Evolutionary conservation across 2,329 filamentous ascomycete genomes (phyloP), one percentile per base, ranked within the genome.

Genomic region (Sarocladium brachiariae): DNA sequence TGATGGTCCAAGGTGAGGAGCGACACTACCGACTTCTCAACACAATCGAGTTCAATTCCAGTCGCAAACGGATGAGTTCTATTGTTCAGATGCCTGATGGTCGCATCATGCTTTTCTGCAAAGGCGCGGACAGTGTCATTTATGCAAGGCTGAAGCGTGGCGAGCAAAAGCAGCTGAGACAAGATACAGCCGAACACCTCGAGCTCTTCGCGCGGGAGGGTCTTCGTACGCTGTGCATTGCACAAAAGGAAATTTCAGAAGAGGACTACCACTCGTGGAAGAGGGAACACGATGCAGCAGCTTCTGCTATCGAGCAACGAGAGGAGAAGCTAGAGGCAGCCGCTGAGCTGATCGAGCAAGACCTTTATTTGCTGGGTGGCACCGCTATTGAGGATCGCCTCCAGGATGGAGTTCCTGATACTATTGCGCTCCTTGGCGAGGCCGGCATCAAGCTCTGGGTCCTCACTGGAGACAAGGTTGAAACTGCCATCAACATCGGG

Each of bases 381-480:
- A 99, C 93, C 16, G 93, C 93, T 37, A 99, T 99, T 58, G 93
- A 99, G 69, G 93, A 99, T 74, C 84, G 91, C 59, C 77, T 99
- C 24, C 93, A 99, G 69, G 93, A 99, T 59, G 93, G 92, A 53
- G 93, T 99, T 3, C 93, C 93, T 6, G 93, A 97, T 63, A 92
- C 93, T 0, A 99, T 99, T 60, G 87, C 86, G 48, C 73, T 99
- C 39, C 82, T 99, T 49, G 92, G 86, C 25, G 83, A 90, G 61
- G 93, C 93, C 50, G 95, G 95, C 65, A 96, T 99, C 69, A 99
- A 99, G 70, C 80, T 99, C 7, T 99, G 93, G 93, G 93, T 99
- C 50, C 73, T 99, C 56, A 99, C 93, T 14, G 93, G 95, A 56
- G 93, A 99, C 76, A 99, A 97, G 70, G 92, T 97, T 27, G 93